Evolutionary conservation across 192 early-diverging fungal genomes (phyloP).

Genomic region (Chytriomyces sp.): DNA sequence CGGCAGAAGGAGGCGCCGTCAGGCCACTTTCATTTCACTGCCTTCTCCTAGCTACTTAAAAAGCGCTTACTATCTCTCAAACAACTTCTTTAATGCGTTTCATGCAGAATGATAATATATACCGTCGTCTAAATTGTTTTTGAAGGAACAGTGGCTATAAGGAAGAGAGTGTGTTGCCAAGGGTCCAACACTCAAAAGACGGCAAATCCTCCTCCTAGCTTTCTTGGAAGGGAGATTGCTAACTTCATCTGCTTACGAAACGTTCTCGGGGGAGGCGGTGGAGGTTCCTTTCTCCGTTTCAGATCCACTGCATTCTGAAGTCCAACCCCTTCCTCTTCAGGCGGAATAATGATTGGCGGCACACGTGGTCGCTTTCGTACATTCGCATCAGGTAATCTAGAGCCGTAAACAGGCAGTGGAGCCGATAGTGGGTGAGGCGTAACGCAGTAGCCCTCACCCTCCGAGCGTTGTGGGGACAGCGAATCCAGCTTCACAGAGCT

Average conservation of each 20-base stretch:
- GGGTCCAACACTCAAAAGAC: not conserved
- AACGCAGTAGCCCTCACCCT: not conserved
- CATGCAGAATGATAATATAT: not conserved
- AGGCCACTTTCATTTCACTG: too few species aligned
- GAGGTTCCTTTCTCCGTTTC: not conserved
- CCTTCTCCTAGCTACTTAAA: too few species aligned
- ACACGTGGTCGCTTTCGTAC: not conserved
- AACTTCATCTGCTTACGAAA: not conserved
- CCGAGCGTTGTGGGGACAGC: too few species aligned
- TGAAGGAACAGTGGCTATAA: not conserved
- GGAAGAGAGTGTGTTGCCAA: not conserved
- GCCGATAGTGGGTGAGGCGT: not conserved
- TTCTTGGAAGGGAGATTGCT: not conserved
- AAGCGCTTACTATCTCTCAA: too few species aligned
- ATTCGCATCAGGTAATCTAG: not conserved
- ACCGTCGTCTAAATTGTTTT: not conserved
- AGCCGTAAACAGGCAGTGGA: not conserved
- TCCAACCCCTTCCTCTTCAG: not conserved
- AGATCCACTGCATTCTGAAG: not conserved
- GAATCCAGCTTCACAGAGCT: too few species aligned
- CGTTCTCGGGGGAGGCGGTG: not conserved
- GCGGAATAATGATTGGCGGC: not conserved
- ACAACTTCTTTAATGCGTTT: not conserved
- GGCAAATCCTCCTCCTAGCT: not conserved
- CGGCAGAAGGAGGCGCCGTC: not conserved